A percentile compares a stretch with the other conserved stretches of the same genome.
Evolutionary conservation across 768 basidiomycete species (phyloP).

Genomic region (Mycena polygramma): DNA sequence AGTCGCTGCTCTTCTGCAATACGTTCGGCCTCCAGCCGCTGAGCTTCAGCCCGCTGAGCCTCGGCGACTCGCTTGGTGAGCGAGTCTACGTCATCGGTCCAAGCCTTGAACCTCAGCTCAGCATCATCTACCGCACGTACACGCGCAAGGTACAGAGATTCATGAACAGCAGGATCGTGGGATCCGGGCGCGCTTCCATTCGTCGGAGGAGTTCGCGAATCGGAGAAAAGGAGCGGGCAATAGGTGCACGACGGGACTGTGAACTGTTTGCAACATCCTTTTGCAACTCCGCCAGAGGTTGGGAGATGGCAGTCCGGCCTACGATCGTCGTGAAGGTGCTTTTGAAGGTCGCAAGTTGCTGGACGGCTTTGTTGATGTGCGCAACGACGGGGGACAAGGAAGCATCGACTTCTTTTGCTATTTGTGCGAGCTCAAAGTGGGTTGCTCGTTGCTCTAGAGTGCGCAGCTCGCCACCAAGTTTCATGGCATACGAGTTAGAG

Average conservation of each 20-base stretch:
- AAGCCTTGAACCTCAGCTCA: conserved; percentile 61
- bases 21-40: conserved; percentile 55
- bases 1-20: conserved; percentile 50
- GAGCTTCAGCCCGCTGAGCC: conserved; percentile 56
- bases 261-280: conserved; percentile 52
- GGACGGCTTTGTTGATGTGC: conserved; percentile 55
- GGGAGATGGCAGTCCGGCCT: conserved; percentile 45
- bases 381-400: conserved; percentile 52
- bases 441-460: conserved; percentile 60
- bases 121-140: conserved; percentile 64
- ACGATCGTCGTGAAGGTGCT: conserved; percentile 47
- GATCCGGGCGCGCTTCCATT: conserved; percentile 65
- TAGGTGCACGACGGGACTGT: conserved; percentile 49
- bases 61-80: conserved; percentile 57
- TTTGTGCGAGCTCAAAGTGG: conserved; percentile 64
- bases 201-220: conserved; percentile 67
- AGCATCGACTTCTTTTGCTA: conserved; percentile 67
- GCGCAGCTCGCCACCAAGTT: conserved; percentile 68
- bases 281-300: conserved; percentile 53
- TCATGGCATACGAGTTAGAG: conserved; percentile 76
- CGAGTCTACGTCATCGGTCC: conserved; percentile 59
- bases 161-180: conserved; percentile 59
- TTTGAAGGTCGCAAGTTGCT: conserved; percentile 57
- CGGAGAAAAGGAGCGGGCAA: conserved; percentile 64
- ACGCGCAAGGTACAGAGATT: conserved; percentile 63